A percentile compares a stretch with the other conserved stretches of the same genome.
Evolutionary conservation across 257 asterid species (phyloP).

Genomic region (Fraxinus excelsior): DNA sequence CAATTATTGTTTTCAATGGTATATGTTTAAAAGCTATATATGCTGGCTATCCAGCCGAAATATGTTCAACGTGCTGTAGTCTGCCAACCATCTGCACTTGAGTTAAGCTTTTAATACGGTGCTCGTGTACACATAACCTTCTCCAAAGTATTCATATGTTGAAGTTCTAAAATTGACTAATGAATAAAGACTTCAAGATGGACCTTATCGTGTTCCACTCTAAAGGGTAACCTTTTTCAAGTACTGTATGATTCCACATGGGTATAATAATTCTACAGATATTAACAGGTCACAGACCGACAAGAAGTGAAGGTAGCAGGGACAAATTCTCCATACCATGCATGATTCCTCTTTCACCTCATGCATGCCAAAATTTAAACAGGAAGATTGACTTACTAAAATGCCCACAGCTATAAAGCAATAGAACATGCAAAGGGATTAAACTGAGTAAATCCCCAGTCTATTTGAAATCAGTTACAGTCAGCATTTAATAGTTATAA

Average conservation of each 20-base stretch:
- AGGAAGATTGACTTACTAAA: constrained; percentile 15
- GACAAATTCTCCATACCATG: constrained; percentile 3
- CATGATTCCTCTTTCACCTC: constrained; percentile 11
- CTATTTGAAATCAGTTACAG: constrained; percentile 13
- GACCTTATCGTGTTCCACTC: not conserved
- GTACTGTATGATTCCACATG: constrained; percentile 9
- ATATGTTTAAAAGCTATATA: not conserved
- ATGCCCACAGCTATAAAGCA: constrained; percentile 18
- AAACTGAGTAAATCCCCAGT: constrained; percentile 14
- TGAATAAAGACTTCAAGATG: constrained; percentile 7
- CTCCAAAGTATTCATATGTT: not conserved
- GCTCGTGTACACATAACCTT: constrained; percentile 18
- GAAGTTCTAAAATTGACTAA: constrained; percentile 3
- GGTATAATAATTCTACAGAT: constrained; percentile 5
- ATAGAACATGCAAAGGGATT: constrained; percentile 7
- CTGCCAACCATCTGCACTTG: constrained; percentile 4
- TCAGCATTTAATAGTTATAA: not conserved
- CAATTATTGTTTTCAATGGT: not conserved
- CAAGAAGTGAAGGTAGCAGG: constrained; percentile 26
- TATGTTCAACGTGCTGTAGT: not conserved
- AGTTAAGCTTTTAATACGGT: constrained; percentile 20
- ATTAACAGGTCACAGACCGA: not conserved
- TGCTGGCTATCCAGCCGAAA: not conserved
- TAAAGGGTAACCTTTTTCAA: constrained; percentile 4
- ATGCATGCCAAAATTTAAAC: constrained; percentile 3